Evolutionary conservation across 495 filamentous ascomycete genomes (phyloP).

Genomic region (Trichoderma orchidacearum): DNA sequence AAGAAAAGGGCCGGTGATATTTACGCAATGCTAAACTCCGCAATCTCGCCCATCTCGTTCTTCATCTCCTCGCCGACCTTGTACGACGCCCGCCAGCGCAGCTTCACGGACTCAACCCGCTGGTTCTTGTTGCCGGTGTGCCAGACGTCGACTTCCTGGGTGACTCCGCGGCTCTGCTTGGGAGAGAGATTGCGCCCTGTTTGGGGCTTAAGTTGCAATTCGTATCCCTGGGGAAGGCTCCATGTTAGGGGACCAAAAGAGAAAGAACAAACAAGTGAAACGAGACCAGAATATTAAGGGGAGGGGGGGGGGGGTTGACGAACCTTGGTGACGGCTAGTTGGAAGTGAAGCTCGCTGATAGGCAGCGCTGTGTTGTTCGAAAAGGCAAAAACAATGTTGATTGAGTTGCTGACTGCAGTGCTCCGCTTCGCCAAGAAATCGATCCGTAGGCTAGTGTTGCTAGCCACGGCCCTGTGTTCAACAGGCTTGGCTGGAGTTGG

Average conservation of each 20-base stretch:
- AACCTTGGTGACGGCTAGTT: conserved; percentile 89
- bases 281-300: neutral
- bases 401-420: conserved; percentile 33
- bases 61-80: conserved; percentile 44
- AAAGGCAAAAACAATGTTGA: conserved; percentile 56
- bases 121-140: conserved; percentile 47
- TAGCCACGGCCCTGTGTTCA: conserved; percentile 32
- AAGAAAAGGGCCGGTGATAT: neutral
- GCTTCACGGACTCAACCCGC: conserved; percentile 64
- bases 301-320: conserved; percentile 4
- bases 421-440: conserved; percentile 31
- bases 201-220: conserved; percentile 71
- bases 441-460: conserved; percentile 36
- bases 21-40: conserved; percentile 60
- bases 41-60: conserved; percentile 79
- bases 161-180: conserved; percentile 62
- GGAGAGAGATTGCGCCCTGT: conserved; percentile 61
- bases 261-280: neutral
- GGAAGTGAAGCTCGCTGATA: conserved; percentile 73
- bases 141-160: conserved; percentile 67
- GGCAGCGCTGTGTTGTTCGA: conserved; percentile 61
- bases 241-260: neutral
- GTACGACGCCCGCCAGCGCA: conserved; percentile 81
- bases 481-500: conserved; percentile 19
- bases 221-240: conserved; percentile 48